Percentiles rank a stretch among this genome's conserved stretches.
These are phyloP conservation scores for Curvularia verruculosa DNA, from an alignment of 2,329 filamentous ascomycete genomes.

Conservation along the genomic window DNA sequence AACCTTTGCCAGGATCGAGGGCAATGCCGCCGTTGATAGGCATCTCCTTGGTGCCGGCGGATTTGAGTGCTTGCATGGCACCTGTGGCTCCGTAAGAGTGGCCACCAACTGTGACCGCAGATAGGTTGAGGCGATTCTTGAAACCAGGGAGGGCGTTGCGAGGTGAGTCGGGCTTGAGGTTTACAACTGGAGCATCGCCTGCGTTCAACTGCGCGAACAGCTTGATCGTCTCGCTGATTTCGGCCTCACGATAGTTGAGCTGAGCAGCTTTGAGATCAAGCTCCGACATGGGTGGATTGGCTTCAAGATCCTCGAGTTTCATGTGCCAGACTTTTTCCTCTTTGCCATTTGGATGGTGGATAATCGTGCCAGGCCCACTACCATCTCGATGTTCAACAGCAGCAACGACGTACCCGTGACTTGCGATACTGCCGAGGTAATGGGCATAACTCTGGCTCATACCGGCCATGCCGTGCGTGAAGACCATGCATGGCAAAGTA, in stretches of 20 bases:
- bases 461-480: slow-evolving; percentile 56
- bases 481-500: slow-evolving; percentile 52
- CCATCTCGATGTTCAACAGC: slow-evolving; percentile 57
- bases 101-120: slow-evolving; percentile 63
- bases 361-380: slow-evolving; percentile 52
- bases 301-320: slow-evolving; percentile 42
- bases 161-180: slow-evolving; percentile 57
- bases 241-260: slow-evolving; percentile 53
- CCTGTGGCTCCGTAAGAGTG: slow-evolving; percentile 72
- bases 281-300: slow-evolving; percentile 39
- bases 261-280: slow-evolving; percentile 51
- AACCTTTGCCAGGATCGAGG: slow-evolving; percentile 70
- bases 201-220: slow-evolving; percentile 50
- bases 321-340: slow-evolving; percentile 49
- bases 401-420: slow-evolving; percentile 54
- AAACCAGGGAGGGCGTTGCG: slow-evolving; percentile 56
- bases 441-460: slow-evolving; percentile 55
- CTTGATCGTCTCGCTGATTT: slow-evolving; percentile 54
- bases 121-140: slow-evolving; percentile 60
- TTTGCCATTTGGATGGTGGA: slow-evolving; percentile 44
- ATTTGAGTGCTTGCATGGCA: slow-evolving; percentile 65
- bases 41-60: slow-evolving; percentile 51
- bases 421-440: slow-evolving; percentile 55
- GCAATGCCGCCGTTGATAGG: slow-evolving; percentile 64
- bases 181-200: slow-evolving; percentile 45